Evolutionary conservation across 2,329 filamentous ascomycete genomes (phyloP).

Genomic region (Dactylella cylindrospora): DNA sequence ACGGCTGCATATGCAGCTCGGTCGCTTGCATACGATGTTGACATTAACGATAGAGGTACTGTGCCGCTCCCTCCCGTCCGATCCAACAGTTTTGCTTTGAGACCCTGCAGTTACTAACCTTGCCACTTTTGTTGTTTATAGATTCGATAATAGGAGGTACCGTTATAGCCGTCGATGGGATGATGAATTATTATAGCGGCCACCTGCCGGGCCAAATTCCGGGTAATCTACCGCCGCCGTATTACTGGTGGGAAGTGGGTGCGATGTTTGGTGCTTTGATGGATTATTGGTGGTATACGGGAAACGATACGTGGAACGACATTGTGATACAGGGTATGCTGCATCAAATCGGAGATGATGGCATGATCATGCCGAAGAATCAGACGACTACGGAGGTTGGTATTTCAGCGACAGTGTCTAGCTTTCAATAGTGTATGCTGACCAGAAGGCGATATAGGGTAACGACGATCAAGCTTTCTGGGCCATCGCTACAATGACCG

Average conservation of each 20-base stretch:
- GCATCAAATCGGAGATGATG: constrained; percentile 70
- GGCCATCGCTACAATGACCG: constrained; percentile 67
- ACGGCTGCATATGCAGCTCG: constrained; percentile 24
- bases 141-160: constrained; percentile 35
- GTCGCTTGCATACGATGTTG: constrained; percentile 27
- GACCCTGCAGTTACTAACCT: constrained; percentile 1
- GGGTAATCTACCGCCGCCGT: constrained; percentile 51
- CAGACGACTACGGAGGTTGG: constrained; percentile 57
- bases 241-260: constrained; percentile 71
- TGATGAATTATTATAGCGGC: constrained; percentile 40
- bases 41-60: constrained; percentile 28
- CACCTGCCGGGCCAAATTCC: constrained; percentile 30
- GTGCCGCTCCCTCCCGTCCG: not conserved
- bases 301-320: constrained; percentile 70
- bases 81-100: not conserved
- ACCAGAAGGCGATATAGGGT: constrained; percentile 55
- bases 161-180: constrained; percentile 30
- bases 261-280: constrained; percentile 66
- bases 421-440: not conserved
- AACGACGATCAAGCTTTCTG: constrained; percentile 78
- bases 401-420: constrained; percentile 5
- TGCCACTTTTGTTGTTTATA: not conserved
- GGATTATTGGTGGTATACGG: constrained; percentile 84
- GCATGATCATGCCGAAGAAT: constrained; percentile 76
- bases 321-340: constrained; percentile 68